These are phyloP conservation scores for Phytophthora kernoviae DNA, from an alignment of 352 stramenopile genomes.

Conservation along the genomic window DNA sequence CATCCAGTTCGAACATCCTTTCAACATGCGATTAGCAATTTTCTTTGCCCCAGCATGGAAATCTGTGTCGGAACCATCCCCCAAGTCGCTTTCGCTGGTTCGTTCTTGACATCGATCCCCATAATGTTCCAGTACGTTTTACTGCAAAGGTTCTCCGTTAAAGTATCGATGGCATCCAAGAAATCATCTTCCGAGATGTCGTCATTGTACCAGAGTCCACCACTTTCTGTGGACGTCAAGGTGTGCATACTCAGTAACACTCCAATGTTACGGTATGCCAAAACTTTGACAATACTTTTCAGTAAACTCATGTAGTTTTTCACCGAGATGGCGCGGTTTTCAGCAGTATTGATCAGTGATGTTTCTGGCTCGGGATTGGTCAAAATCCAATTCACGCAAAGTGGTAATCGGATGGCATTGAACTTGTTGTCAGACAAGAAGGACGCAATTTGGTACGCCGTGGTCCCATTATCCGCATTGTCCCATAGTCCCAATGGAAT, in stretches of 20 bases:
- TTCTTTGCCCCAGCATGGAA: slow-evolving; percentile 50
- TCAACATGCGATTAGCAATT: slow-evolving; percentile 68
- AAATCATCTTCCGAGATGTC: slow-evolving; percentile 44
- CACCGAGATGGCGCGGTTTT: slow-evolving; percentile 68
- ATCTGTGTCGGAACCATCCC: slow-evolving; percentile 45
- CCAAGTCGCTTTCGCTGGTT: slow-evolving; percentile 58
- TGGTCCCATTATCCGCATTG: slow-evolving; percentile 73
- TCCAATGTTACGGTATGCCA: slow-evolving; percentile 61
- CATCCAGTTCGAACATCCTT: slow-evolving; percentile 68
- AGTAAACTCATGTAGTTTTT: slow-evolving; percentile 57
- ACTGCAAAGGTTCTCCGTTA: slow-evolving; percentile 56
- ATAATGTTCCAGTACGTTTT: slow-evolving; percentile 65
- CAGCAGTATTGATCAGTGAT: slow-evolving; percentile 50
- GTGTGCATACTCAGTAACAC: slow-evolving; percentile 72
- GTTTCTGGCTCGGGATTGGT: slow-evolving; percentile 57
- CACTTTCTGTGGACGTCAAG: slow-evolving; percentile 46
- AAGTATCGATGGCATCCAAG: slow-evolving; percentile 48
- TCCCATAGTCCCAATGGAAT: slow-evolving; percentile 77
- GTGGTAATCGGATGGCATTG: slow-evolving; percentile 71
- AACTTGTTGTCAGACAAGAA: slow-evolving; percentile 81
- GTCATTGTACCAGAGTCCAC: slow-evolving; percentile 53
- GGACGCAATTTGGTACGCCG: slow-evolving; percentile 73
- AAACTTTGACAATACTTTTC: slow-evolving; percentile 54
- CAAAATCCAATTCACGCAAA: slow-evolving; percentile 66
- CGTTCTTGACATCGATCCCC: slow-evolving; percentile 68